Conservation (phyloP, 306 rosid genomes). For the Cicer yamashitae region DNA sequence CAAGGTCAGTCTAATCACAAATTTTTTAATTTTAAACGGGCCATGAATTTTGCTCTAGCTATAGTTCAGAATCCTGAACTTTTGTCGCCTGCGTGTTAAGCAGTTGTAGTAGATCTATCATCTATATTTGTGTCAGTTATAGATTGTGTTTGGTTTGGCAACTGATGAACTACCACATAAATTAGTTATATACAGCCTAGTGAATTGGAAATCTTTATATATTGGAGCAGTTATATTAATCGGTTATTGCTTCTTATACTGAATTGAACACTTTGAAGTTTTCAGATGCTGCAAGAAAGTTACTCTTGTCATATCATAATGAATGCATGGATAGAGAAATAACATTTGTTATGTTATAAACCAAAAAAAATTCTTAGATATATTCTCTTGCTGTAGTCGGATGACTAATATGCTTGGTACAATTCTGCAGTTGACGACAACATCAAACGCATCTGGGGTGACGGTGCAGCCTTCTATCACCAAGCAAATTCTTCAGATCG, state of each 20-base stretch:
- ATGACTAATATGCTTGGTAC: constrained; percentile 31
- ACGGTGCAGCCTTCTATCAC: constrained; percentile 63
- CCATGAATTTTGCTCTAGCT: constrained; percentile 1
- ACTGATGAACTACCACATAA: constrained; percentile 20
- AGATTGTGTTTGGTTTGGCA: constrained; percentile 19
- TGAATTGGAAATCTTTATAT: constrained; percentile 11
- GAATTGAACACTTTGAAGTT: constrained; percentile 3
- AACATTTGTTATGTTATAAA: not conserved
- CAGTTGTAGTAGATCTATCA: not conserved
- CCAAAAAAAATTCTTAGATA: constrained; percentile 15
- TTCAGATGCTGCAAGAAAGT: not conserved
- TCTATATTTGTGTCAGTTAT: constrained; percentile 14
- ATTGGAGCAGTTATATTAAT: not conserved
- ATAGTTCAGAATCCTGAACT: constrained; percentile 2
- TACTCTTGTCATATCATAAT: constrained; percentile 3
- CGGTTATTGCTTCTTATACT: constrained; percentile 4
- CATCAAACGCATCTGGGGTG: constrained; percentile 52
- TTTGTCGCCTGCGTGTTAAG: not conserved
- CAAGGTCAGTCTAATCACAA: not conserved
- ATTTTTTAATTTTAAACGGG: not conserved
- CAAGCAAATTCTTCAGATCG: constrained; percentile 63
- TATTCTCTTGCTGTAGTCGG: not conserved
- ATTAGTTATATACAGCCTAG: not conserved
- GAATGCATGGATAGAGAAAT: constrained; percentile 9
- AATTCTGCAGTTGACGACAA: constrained; percentile 65